Base-by-base conservation (phyloP, 2,329 filamentous ascomycete species). In the Aulographum hederae region DNA sequence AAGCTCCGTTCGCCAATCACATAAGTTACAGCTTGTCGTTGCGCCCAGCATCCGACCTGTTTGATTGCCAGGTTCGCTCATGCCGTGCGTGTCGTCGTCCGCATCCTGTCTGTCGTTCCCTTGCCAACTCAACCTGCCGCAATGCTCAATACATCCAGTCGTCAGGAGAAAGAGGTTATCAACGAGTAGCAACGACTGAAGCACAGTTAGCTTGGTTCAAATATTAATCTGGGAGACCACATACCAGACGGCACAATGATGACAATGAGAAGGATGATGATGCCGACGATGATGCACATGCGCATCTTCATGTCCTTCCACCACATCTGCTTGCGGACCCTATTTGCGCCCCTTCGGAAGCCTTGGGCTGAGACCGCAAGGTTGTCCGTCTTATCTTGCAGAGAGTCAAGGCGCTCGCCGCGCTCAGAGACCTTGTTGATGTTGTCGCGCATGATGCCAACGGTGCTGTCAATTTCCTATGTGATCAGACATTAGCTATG, bases 231-330 rank as follows among this genome's bases (percentile, higher is more conserved):
- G 21, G 20, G 10, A 28, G 10, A 5, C 12, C 34, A 58, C 73
- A 51, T 72, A 93, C 86, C 82, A 44, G 78, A 67, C 42, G 89
- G 89, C 45, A 95, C 74, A 50, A 98, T 89, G 54, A 98, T 95
- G 56, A 98, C 71, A 45, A 92, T 63, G 43, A 98, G 69, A 46
- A 98, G 67, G 44, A 95, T 69, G 54, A 95, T 78, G 57, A 98
- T 78, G 48, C 85, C 89, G 37, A 75, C 67, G 51, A 92, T 78
- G 46, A 98, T 65, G 61, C 86, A 95, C 67, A 94, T 89, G 57
- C 89, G 76, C 89, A 98, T 98, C 73, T 95, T 95, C 82, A 94
- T 92, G 52, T 95, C 86, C 70, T 95, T 95, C 86, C 85, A 95
- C 86, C 86, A 95, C 86, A 95, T 95, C 59, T 92, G 76, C 58